Base-by-base conservation (phyloP, 345 rosid species). In the Linum tenue region DNA sequence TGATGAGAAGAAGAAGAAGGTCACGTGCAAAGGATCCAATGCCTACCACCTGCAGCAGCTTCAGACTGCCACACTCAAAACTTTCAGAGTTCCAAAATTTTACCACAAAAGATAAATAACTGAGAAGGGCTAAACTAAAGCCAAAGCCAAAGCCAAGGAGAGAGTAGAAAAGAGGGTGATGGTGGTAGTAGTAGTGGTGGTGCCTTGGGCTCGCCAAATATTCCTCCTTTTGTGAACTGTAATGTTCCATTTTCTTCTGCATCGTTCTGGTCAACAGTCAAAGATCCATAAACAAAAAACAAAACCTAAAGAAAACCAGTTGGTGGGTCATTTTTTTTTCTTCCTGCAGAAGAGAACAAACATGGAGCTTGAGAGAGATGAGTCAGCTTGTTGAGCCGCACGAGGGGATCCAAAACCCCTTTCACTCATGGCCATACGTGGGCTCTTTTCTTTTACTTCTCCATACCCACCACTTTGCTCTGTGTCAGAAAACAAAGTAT, bases 371-470 rank as follows among this genome's bases (percentile, higher is more conserved):
- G 10, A 42, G 8, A 39, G 0, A 12, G 37, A 69, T 65, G 68
- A 64, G 79, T 78, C 81, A 72, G 85, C 76, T 81, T 73, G 80
- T 64, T 22, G 84, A 79, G 78, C 83, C 86, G 83, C 89, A 84
- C 92, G 87, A 83, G 85, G 87, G 87, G 84, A 74, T 78, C 84
- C 57, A 22, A 22, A 22, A 22, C 31, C 1, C 31, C 31, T 22
- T 22, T 22, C 31, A 22, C 31, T 22, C 31, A 56, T 59, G 64
- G 39, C 50, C 35, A 31, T 17, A 0, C 35, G n/a, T 14, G 12
- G 31, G 58, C 31, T 16, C 63, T 6, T 16, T 37, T 43, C 69
- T 31, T 12, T 37, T 64, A 51, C 43, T 8, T 31, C 48, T 69
- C 44, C 64, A 62, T 42, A 56, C 63, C 43, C 58, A 60, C 43